Percentiles rank a stretch among this genome's conserved stretches.
Evolutionary conservation across 2,329 filamentous ascomycete species (phyloP).

Genomic region (Calonectria crousiana): DNA sequence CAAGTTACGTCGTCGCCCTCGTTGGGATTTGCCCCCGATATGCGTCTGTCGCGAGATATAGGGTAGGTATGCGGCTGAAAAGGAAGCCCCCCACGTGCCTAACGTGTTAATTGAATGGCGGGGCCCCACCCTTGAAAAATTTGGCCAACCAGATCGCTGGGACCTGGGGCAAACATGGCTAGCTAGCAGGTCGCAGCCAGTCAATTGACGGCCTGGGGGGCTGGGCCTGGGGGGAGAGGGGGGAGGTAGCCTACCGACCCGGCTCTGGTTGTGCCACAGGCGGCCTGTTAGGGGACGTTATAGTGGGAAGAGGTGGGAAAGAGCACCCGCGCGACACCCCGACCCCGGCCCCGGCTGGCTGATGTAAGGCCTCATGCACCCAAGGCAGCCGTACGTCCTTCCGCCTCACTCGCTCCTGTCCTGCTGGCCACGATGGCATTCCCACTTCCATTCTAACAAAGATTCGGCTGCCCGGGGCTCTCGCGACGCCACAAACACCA

Average conservation of each 20-base stretch:
- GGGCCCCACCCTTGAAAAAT: constrained; percentile 19
- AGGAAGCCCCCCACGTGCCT: constrained; percentile 38
- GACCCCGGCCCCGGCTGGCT: constrained; percentile 22
- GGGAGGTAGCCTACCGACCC: not conserved
- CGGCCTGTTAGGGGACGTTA: constrained; percentile 3
- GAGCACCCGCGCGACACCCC: constrained; percentile 4
- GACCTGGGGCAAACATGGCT: not conserved
- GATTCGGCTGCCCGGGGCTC: not conserved
- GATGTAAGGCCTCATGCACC: constrained; percentile 32
- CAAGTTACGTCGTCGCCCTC: not conserved
- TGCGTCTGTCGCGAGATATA: not conserved
- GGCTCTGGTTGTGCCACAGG: not conserved
- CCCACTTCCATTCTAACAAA: constrained; percentile 38
- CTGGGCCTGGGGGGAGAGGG: not conserved
- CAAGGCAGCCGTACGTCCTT: constrained; percentile 20
- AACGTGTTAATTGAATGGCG: constrained; percentile 22
- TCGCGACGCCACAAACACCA: constrained; percentile 19
- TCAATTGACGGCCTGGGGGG: constrained; percentile 6
- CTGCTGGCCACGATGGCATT: constrained; percentile 41
- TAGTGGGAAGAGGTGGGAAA: too few relatives aligned
- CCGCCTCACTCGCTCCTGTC: constrained; percentile 39
- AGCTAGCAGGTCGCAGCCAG: not conserved
- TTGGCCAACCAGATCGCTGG: constrained; percentile 4
- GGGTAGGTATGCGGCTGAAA: constrained; percentile 35
- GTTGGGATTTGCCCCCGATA: not conserved